These are phyloP conservation scores for Pythium dissotocum DNA, from an alignment of 352 stramenopile genomes.

Conservation along the genomic window DNA sequence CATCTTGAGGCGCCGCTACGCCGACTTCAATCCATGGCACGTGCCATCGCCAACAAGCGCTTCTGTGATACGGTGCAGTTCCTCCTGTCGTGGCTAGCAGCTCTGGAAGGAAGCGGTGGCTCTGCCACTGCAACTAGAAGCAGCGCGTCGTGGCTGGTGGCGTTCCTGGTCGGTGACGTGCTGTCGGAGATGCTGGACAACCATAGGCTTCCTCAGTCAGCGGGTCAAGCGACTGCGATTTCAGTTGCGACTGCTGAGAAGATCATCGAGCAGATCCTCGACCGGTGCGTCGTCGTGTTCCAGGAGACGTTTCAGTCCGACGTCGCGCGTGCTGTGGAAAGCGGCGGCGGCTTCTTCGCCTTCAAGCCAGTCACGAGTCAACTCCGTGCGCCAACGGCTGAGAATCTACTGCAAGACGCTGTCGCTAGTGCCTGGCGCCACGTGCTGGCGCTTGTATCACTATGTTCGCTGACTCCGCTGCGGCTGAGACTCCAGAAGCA, in stretches of 20 bases:
- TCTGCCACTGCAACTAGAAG: background rate
- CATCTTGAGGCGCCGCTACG: slow-evolving; percentile 18
- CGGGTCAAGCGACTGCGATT: background rate
- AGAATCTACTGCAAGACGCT: slow-evolving; percentile 25
- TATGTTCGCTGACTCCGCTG: slow-evolving; percentile 28
- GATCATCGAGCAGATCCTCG: slow-evolving; percentile 33
- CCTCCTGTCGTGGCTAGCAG: slow-evolving; percentile 43
- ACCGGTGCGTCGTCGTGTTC: slow-evolving; percentile 51
- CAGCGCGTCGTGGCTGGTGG: slow-evolving; percentile 51
- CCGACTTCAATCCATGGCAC: slow-evolving; percentile 36
- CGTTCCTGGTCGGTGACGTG: slow-evolving; percentile 36
- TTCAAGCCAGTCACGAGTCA: slow-evolving; percentile 38
- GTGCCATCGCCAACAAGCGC: slow-evolving; percentile 11
- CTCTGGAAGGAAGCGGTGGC: slow-evolving; percentile 29
- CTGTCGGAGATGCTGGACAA: slow-evolving; percentile 24
- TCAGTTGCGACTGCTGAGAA: slow-evolving; percentile 13
- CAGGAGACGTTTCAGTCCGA: slow-evolving; percentile 46
- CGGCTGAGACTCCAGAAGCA: slow-evolving; percentile 43
- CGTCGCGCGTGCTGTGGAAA: slow-evolving; percentile 29
- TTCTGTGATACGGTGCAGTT: slow-evolving; percentile 28
- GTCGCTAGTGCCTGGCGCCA: slow-evolving; percentile 28
- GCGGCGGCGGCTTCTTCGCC: slow-evolving; percentile 47
- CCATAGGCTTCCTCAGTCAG: slow-evolving; percentile 2
- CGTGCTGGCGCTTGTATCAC: slow-evolving; percentile 30
- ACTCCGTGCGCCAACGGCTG: background rate